Percentiles rank a stretch among this genome's conserved stretches.
phyloP scores from a whole-genome alignment of 1,139 yeast species.

The Saccharomyces hybrid region DNA sequence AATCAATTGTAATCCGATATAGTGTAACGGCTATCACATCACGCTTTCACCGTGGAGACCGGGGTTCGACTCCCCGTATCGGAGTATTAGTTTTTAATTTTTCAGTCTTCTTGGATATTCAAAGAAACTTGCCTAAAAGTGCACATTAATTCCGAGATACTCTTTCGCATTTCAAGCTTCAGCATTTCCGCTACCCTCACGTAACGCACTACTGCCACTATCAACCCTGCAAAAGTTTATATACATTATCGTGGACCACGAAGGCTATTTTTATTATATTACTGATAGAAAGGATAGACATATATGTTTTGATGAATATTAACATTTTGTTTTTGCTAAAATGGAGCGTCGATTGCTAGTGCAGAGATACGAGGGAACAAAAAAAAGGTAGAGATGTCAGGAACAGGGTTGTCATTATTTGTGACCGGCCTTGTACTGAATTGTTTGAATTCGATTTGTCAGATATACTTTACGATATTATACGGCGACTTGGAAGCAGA shows the following conservation, averaged over 20 bases:
- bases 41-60: constrained; percentile 4
- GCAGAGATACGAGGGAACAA: not conserved
- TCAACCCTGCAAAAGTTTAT: not conserved
- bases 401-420: not conserved
- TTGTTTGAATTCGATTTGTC: not conserved
- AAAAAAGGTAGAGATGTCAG: not conserved
- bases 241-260: not conserved
- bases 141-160: no score
- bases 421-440: not conserved
- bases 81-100: not conserved
- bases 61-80: constrained; percentile 3
- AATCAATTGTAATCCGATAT: constrained; percentile 1
- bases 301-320: no score
- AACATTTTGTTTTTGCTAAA: no score
- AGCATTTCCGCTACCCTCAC: no score
- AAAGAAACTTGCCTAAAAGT: no score
- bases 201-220: no score
- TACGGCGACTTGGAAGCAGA: not conserved
- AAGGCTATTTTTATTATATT: not conserved
- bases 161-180: no score
- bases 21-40: constrained; percentile 7
- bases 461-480: not conserved
- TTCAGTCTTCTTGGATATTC: not conserved
- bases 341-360: no score
- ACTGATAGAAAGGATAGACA: no score